Percentiles rank a stretch among this genome's conserved stretches.
Conservation (phyloP, 805 yeast genomes). For the Yamadazyma tumulicola region DNA sequence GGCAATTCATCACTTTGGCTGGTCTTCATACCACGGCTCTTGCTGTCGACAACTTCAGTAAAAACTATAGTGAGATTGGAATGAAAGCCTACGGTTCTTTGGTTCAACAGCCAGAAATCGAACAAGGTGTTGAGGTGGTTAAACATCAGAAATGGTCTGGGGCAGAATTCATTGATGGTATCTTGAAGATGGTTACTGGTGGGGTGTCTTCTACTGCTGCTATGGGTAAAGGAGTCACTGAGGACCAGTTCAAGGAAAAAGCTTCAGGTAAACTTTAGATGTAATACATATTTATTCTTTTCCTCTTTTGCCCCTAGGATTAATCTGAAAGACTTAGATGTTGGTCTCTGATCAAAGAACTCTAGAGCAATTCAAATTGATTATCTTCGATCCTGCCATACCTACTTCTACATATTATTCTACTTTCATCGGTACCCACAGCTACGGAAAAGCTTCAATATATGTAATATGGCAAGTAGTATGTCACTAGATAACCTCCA, state of each 20-base stretch:
- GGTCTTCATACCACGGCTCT: constrained; percentile 95
- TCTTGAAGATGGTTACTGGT: constrained; percentile 87
- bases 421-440: no score
- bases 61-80: constrained; percentile 74
- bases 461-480: no score
- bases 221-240: constrained; percentile 98
- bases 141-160: constrained; percentile 99
- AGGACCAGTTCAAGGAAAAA: constrained; percentile 76
- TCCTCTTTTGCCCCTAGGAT: not conserved
- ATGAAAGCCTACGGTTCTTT: constrained; percentile 93
- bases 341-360: no score
- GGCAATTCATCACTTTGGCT: constrained; percentile 97
- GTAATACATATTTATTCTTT: constrained; percentile 2
- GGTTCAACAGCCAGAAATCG: constrained; percentile 86
- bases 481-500: no score
- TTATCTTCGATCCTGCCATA: no score
- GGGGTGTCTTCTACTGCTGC: constrained; percentile 96
- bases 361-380: no score
- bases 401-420: no score
- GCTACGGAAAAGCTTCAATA: no score
- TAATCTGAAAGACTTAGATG: no score
- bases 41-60: constrained; percentile 81
- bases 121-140: constrained; percentile 86
- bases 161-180: constrained; percentile 91
- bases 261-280: constrained; percentile 14